Base-by-base conservation (phyloP, 192 early-diverging fungal genomes). In the Coemansia reversa region DNA sequence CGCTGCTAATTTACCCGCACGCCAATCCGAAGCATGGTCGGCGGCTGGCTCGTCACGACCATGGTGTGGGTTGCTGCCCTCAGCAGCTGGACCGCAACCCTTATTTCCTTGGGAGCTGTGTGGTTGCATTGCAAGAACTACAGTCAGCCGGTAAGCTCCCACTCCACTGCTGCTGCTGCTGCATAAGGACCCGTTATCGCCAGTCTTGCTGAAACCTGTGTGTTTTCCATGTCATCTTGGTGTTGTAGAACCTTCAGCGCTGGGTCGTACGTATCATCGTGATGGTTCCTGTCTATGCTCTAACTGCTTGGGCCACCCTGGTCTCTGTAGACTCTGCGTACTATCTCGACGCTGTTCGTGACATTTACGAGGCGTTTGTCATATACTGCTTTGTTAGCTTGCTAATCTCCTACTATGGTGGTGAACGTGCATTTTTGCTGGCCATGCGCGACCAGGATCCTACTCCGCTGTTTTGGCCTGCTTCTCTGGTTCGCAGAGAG, bases 361-460 rank as follows among this genome's bases (percentile, higher is more conserved):
- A 97, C 58, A 85, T 97, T 7, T 97, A 97, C 66, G 95, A 97
- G 74, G 93, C 92, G 28, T 97, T 95, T 84, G 95, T 97, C 24
- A 91, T 97, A 51, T 97, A 97, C 79, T 90, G 91, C 66, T 97
- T 97, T 74, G 93, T 97, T 78, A 92, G 84, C 39, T 74, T 97
- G 51, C 66, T 95, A 47, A 86, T 96, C 30, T 89, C 90, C 64
- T 92, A 94, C 62, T 82, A 95, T 50, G 94, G 91, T 24, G 95
- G 95, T 20, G 95, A 98, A 60, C 84, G 95, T 11, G 84, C 89
- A 7, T 76, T 96, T 24, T 77, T 95, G 29, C 84, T 89, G 35
- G 88, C 89, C 74, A 82, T 97, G 55, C 89, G 91, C 59, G 82
- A 85, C 54, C 87, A 89, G n/a, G 82, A 89, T 7, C 84, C 90